Percentiles rank a stretch among this genome's conserved stretches.
These are phyloP conservation scores for Solanum chiquidenum DNA, from an alignment of 257 asterid species.

Conservation along the genomic window DNA sequence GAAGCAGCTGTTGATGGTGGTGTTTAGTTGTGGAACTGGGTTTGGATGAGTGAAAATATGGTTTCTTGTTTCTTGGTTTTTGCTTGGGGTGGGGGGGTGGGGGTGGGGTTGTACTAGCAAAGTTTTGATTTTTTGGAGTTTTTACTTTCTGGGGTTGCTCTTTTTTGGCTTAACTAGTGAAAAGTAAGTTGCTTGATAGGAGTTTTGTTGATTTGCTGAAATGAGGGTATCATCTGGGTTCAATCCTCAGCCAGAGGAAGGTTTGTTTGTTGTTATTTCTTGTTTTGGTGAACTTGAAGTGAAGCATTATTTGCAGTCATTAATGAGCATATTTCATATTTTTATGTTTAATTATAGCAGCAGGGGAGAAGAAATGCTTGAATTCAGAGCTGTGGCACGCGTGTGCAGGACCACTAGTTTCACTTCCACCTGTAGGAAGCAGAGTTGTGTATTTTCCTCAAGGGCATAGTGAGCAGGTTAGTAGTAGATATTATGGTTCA, in stretches of 20 bases:
- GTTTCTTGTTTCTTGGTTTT: conserved; percentile 17
- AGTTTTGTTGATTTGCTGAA: conserved; percentile 18
- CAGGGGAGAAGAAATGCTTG: conserved; percentile 87
- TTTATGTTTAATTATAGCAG: not conserved
- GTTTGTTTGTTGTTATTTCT: conserved; percentile 10
- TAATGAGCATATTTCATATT: not conserved
- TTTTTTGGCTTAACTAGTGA: conserved; percentile 3
- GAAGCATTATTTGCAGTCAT: not conserved
- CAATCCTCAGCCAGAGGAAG: conserved; percentile 70
- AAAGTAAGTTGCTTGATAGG: conserved; percentile 2
- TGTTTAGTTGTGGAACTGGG: conserved; percentile 26
- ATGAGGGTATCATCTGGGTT: conserved; percentile 75
- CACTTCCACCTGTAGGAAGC: conserved; percentile 82
- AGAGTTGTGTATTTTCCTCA: conserved; percentile 87
- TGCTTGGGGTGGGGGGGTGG: conserved; percentile 35
- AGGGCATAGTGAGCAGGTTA: conserved; percentile 93
- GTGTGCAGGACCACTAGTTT: conserved; percentile 90
- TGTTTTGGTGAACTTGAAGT: not conserved
- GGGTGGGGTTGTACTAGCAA: conserved; percentile 7
- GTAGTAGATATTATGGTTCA: not conserved
- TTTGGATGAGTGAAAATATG: conserved; percentile 38
- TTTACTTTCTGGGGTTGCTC: not conserved
- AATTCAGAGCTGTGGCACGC: conserved; percentile 98
- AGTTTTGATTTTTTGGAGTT: not conserved
- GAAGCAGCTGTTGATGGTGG: conserved; percentile 14